These are phyloP conservation scores for Aspergillus sp. DNA, from an alignment of 2,329 filamentous ascomycete species.

Conservation along the genomic window DNA sequence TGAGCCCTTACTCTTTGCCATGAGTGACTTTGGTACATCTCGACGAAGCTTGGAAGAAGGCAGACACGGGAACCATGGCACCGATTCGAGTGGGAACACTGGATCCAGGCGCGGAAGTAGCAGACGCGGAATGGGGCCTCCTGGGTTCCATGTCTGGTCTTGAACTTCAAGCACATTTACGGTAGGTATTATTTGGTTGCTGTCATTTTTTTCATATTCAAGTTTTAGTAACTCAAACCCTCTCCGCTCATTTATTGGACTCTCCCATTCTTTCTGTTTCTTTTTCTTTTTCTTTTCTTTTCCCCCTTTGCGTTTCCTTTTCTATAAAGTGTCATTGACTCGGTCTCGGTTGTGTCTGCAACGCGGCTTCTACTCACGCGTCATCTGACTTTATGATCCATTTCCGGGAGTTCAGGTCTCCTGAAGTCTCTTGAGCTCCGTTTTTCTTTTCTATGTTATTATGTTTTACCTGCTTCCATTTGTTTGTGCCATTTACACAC, in stretches of 20 bases:
- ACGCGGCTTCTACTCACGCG: no score
- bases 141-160: slow-evolving; percentile 28
- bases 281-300: not conserved
- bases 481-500: slow-evolving; percentile 5
- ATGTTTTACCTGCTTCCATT: not conserved
- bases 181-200: no score
- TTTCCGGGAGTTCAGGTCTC: not conserved
- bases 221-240: no score
- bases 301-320: no score
- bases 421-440: not conserved
- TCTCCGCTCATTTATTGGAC: no score
- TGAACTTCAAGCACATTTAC: slow-evolving; percentile 6
- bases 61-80: slow-evolving; percentile 24
- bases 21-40: slow-evolving; percentile 39
- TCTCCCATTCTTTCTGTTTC: not conserved
- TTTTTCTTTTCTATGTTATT: slow-evolving; percentile 1
- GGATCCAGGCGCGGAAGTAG: slow-evolving; percentile 29
- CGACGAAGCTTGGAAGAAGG: slow-evolving; percentile 37
- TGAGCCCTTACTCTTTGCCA: slow-evolving; percentile 38
- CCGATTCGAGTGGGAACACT: slow-evolving; percentile 18
- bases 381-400: not conserved
- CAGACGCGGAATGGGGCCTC: slow-evolving; percentile 25
- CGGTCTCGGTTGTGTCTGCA: no score
- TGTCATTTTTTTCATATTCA: no score
- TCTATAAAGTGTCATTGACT: no score